Base-by-base conservation (phyloP, 805 yeast genomes). In the Brettanomyces sp. region DNA sequence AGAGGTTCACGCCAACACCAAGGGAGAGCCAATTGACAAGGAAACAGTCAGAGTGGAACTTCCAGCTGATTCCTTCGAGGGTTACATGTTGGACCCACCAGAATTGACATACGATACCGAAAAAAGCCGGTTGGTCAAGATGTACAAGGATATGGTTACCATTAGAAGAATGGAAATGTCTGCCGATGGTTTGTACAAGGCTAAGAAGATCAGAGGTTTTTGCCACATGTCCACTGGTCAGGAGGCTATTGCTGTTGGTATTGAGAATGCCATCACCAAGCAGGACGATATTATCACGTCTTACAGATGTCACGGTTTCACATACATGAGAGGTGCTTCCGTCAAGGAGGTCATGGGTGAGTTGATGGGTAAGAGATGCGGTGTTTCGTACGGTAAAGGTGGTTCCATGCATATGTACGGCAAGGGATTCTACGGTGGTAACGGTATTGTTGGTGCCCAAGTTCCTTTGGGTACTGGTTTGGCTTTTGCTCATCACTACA, bases 321-420 rank as follows among this genome's bases (percentile, higher is more conserved):
- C 97, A 40, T 87, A 79, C 76, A 82, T 87, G 85, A 82, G 99
- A 69, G 99, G 99, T 55, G 86, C 95, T 22, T 73, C 95, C 18
- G 95, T 90, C 56, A 80, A 85, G 69, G 82, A 76, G 49, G 95
- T 93, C 47, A 72, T 93, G 56, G 98, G 95, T 52, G 99, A 93
- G 73, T 77, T 93, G 67, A 85, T 93, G 91, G 99, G 99, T 60
- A 85, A 84, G 73, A 82, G 95, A 74, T 72, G 83, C 48, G 98
- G 99, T 76, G 95, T 86, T 50, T 85, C 97, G 39, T 82, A 73
- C 71, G 99, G 99, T 73, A 93, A 93, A 72, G 99, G 99, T 75
- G 99, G 99, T 59, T 93, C 99, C 54, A 93, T 93, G 99, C 99
- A 93, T 74, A 86, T 93, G 90, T 93, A 82, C 67, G 86, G 95